Base-by-base conservation (phyloP, 208 protist species). In the Wallacemonas sp. region DNA sequence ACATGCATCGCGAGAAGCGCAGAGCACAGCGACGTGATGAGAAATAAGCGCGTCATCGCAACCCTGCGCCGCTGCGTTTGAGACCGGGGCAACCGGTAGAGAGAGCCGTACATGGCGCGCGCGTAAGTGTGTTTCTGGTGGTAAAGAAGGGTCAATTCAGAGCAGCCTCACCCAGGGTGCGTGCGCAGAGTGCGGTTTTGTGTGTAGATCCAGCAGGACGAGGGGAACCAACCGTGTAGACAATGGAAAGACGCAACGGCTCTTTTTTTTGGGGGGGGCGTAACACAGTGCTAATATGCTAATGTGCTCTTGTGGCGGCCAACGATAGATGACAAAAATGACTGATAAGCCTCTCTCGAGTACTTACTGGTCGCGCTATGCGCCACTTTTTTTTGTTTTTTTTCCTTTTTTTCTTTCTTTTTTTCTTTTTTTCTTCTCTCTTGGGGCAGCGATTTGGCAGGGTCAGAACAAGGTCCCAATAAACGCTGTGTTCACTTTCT, bases 51-150 rank as follows among this genome's bases (percentile, higher is more conserved):
- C 11, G 34, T 19, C 56, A 21, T 47, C 11, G 41, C 39, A 3
- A 62, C 56, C 36, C 36, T 44, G 56, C 56, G 56, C 56, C 34
- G 33, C 56, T 62, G 56, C 24, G 36, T 24, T n/a, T n/a, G 36
- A 33, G 56, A 62, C 38, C 41, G 38, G 12, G 51, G 51, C 26
- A 58, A n/a, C 30, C 9, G 8, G 1, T 58, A 58, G 12, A 58
- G 51, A 5, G 51, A 26, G 24, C 51, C 28, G 30, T 58, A 58
- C 30, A 21, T 39, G 9, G 24, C n/a, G n/a, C n/a, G 38, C 17
- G 38, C 38, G 38, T 42, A n/a, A n/a, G n/a, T n/a, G n/a, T n/a
- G n/a, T n/a, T n/a, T n/a, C n/a, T n/a, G n/a, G n/a, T n/a, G n/a
- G n/a, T n/a, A n/a, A n/a, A n/a, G n/a, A n/a, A n/a, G n/a, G n/a